These are phyloP conservation scores for Thelephora terrestris DNA, from an alignment of 1,284 basidiomycete genomes.

Conservation along the genomic window DNA sequence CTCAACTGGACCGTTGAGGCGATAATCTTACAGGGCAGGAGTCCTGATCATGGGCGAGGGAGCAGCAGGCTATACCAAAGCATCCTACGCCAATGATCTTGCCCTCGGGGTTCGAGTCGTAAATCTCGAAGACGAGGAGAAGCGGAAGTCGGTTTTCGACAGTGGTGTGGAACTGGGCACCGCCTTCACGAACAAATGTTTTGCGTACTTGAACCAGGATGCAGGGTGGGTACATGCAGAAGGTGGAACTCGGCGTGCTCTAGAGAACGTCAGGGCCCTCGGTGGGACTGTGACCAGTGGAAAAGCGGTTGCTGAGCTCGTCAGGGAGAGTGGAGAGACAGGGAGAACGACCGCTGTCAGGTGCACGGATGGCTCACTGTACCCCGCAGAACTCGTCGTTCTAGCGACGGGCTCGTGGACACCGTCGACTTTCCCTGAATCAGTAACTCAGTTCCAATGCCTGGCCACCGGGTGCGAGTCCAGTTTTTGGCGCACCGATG, in stretches of 20 bases:
- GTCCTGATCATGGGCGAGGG: constrained; percentile 42
- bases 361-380: constrained; percentile 49
- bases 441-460: constrained; percentile 39
- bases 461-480: constrained; percentile 58
- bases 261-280: constrained; percentile 44
- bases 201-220: constrained; percentile 57
- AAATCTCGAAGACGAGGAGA: constrained; percentile 27
- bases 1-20: background rate
- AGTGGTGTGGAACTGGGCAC: constrained; percentile 27
- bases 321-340: constrained; percentile 19
- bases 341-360: constrained; percentile 50
- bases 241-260: constrained; percentile 51
- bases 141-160: constrained; percentile 38
- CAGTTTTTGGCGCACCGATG: background rate
- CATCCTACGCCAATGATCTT: constrained; percentile 49
- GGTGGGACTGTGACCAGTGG: constrained; percentile 53
- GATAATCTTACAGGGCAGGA: constrained; percentile 37
- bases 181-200: background rate
- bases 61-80: constrained; percentile 32
- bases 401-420: constrained; percentile 81
- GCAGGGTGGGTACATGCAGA: constrained; percentile 83
- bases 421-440: constrained; percentile 59
- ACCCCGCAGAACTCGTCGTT: constrained; percentile 48
- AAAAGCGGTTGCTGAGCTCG: constrained; percentile 43
- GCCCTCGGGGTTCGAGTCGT: constrained; percentile 39